Evolutionary conservation across 345 rosid species (phyloP).

Genomic region (Murraya koenigii): DNA sequence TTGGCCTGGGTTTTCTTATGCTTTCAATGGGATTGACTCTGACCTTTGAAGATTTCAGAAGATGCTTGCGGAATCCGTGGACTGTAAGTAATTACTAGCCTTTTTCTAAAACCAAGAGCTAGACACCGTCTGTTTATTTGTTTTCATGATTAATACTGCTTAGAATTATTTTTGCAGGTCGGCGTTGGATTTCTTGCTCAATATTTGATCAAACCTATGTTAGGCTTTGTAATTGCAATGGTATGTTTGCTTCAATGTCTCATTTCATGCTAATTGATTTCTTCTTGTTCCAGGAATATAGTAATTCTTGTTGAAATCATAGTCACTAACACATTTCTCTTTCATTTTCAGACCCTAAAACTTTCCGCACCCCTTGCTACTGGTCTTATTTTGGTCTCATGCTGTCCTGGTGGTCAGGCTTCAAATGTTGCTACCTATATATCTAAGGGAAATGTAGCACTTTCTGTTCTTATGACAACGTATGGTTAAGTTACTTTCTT

Average conservation of each 20-base stretch:
- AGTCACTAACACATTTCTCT: conserved; percentile 18
- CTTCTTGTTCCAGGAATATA: neutral
- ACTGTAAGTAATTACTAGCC: conserved; percentile 47
- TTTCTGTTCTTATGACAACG: conserved; percentile 99
- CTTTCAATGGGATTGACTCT: conserved; percentile 96
- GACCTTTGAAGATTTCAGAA: conserved; percentile 86
- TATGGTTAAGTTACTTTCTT: conserved; percentile 28
- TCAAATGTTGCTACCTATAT: conserved; percentile 96
- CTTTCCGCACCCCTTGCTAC: conserved; percentile 96
- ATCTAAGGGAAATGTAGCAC: conserved; percentile 94
- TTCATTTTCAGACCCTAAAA: conserved; percentile 60
- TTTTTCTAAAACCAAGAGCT: neutral
- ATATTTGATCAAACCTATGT: conserved; percentile 77
- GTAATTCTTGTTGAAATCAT: conserved; percentile 4
- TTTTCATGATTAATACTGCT: conserved; percentile 12
- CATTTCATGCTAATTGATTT: conserved; percentile 3
- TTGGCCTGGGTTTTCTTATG: conserved; percentile 93
- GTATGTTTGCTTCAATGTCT: conserved; percentile 32
- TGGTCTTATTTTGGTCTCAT: conserved; percentile 91
- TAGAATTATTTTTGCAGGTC: conserved; percentile 56
- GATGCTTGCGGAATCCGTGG: conserved; percentile 94
- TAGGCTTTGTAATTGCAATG: conserved; percentile 83
- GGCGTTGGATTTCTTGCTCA: conserved; percentile 97
- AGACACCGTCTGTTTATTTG: neutral
- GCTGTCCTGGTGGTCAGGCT: conserved; percentile 99